Evolutionary conservation across 2,329 filamentous ascomycete genomes (phyloP).

Genomic region (Xylariaceae sp.): DNA sequence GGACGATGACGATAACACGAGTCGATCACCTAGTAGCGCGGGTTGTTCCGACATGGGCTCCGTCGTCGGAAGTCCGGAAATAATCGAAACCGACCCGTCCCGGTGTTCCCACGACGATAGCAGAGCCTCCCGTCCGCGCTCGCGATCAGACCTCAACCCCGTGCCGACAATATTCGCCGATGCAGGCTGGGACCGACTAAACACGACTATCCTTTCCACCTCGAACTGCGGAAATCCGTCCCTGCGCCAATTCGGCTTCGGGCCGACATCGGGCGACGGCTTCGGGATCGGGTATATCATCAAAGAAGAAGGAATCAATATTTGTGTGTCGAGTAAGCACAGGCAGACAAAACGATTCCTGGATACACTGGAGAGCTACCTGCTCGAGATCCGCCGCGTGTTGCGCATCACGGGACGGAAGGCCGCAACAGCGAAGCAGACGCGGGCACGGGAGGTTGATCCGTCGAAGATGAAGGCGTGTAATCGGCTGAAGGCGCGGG

Average conservation of each 20-base stretch:
- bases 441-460: constrained; percentile 52
- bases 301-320: constrained; percentile 85
- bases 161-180: constrained; percentile 84
- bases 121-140: constrained; percentile 43
- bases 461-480: constrained; percentile 29
- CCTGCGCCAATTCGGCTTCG: constrained; percentile 92
- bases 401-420: constrained; percentile 60
- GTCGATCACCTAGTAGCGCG: constrained; percentile 50
- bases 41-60: constrained; percentile 54
- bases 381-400: constrained; percentile 83
- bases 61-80: constrained; percentile 46
- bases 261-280: constrained; percentile 85
- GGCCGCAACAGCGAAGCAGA: constrained; percentile 40
- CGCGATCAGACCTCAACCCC: constrained; percentile 37
- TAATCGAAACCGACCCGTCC: too few relatives aligned
- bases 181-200: constrained; percentile 87
- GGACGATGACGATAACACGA: constrained; percentile 67
- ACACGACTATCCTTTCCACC: constrained; percentile 88
- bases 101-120: constrained; percentile 48
- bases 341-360: constrained; percentile 87
- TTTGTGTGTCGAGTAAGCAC: constrained; percentile 91
- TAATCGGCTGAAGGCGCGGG: constrained; percentile 62
- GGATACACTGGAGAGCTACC: constrained; percentile 82
- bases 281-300: constrained; percentile 99
- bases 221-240: constrained; percentile 98